Evolutionary conservation across 192 early-diverging fungal species (phyloP).

Genomic region (Backusella morwellensis): DNA sequence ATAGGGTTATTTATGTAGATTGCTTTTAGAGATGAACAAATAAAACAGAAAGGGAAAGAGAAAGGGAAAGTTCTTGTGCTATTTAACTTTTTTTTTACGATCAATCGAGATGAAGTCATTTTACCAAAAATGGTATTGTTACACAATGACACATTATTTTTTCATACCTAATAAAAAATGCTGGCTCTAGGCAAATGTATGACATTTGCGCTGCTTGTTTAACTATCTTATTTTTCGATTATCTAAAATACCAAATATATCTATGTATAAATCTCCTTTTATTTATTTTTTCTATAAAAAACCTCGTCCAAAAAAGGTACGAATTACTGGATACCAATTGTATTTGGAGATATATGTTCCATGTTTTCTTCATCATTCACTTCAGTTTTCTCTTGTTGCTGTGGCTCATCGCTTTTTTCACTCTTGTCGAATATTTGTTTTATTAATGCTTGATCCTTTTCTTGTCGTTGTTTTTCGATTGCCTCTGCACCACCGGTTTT

Average conservation of each 20-base stretch:
- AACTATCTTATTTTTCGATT: background rate
- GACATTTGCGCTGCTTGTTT: background rate
- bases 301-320: background rate
- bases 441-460: conserved; percentile 63
- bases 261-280: background rate
- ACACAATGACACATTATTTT: background rate
- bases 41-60: background rate
- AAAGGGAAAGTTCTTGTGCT: background rate
- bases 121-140: background rate
- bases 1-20: background rate
- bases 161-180: background rate
- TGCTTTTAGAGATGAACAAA: background rate
- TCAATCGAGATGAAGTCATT: background rate
- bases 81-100: background rate
- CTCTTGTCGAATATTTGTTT: conserved; percentile 41
- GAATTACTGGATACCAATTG: too few species aligned
- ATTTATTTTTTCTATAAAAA: background rate
- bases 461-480: conserved; percentile 59
- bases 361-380: background rate
- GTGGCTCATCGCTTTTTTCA: background rate
- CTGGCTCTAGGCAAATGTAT: background rate
- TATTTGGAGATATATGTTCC: too few species aligned
- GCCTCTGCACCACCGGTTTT: conserved; percentile 75
- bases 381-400: background rate
- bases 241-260: background rate